Base-by-base conservation (phyloP, 2,329 filamentous ascomycete species). In the Periconia sp. region DNA sequence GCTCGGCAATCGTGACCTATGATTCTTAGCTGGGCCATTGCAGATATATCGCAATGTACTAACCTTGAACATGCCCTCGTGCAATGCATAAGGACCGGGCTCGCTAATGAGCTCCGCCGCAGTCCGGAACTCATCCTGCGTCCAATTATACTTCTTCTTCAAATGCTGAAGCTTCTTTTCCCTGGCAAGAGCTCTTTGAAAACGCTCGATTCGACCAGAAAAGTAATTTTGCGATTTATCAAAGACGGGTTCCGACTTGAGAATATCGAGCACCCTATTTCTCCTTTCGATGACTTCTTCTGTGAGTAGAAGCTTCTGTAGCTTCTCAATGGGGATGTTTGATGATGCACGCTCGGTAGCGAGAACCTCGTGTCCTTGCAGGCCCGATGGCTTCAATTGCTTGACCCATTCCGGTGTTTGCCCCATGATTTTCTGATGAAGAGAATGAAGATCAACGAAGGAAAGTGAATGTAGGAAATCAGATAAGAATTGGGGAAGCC, bases 201-300 rank as follows among this genome's bases (percentile, higher is more conserved):
- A 84, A 35, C 84, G 79, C 50, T 88, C 85, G 18, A 82, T 77
- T 31, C 88, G 77, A 29, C 87, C 86, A 54, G 82, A 78, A 66
- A 88, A 88, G 71, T 89, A 89, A 65, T 90, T 89, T 52, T 87
- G 83, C 3, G 83, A 83, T 73, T 91, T 92, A 70, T 91, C 85
- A 55, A 92, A 91, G 43, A 89, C 78, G 38, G 82, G 80, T 45
- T 92, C 86, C 0, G 77, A 66, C 56, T 84, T 74, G 4, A 92
- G 77, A n/a, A 89, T 77, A 34, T 79, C 71, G 5, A 89, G 72
- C 19, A 92, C 77, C 17, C 73, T 73, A 2, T 79, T 71, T 57
- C 85, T 84, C 30, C 80, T 76, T 43, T 84, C 76, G 9, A 90
- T 74, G 4, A 77, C 76, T 45, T 85, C 78, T 57, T 83, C 82